These are phyloP conservation scores for Vanrija pseudolonga DNA, from an alignment of 1,284 basidiomycete genomes.

Conservation along the genomic window DNA sequence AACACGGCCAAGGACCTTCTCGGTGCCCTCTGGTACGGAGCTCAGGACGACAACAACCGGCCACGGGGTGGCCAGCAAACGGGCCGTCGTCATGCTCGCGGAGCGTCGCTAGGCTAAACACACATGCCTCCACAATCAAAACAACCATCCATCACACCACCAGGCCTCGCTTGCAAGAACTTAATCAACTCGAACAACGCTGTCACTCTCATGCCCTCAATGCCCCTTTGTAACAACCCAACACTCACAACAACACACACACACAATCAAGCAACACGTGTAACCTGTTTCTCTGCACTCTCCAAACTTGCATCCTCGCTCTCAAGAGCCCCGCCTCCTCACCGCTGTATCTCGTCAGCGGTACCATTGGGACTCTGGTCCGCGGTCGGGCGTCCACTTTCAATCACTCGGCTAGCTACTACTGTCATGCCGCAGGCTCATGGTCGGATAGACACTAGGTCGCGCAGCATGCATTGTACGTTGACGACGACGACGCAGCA, in stretches of 20 bases:
- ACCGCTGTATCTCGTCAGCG: not conserved
- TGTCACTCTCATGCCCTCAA: not conserved
- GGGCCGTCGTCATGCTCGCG: conserved; percentile 3
- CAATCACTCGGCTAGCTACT: too few species aligned
- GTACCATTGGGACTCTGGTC: too few species aligned
- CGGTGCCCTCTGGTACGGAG: conserved; percentile 49
- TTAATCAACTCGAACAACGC: not conserved
- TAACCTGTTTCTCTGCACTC: not conserved
- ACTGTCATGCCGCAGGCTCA: too few species aligned
- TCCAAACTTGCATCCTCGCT: not conserved
- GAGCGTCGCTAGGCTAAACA: conserved; percentile 4
- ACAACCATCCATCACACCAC: not conserved
- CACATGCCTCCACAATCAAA: too few species aligned
- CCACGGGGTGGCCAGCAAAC: not conserved
- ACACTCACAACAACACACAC: not conserved
- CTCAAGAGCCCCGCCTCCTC: not conserved
- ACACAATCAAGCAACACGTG: not conserved
- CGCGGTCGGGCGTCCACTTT: too few species aligned
- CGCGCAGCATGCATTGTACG: too few species aligned
- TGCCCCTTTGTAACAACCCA: not conserved
- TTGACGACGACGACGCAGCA: too few species aligned
- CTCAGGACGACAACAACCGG: conserved; percentile 8
- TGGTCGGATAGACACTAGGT: too few species aligned
- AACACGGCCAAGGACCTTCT: conserved; percentile 49
- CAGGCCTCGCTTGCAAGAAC: not conserved